Evolutionary conservation across 225 moss, liverwort and hornwort genomes (phyloP), one percentile per base, ranked within the genome.

Genomic region (Neckera pumila): DNA sequence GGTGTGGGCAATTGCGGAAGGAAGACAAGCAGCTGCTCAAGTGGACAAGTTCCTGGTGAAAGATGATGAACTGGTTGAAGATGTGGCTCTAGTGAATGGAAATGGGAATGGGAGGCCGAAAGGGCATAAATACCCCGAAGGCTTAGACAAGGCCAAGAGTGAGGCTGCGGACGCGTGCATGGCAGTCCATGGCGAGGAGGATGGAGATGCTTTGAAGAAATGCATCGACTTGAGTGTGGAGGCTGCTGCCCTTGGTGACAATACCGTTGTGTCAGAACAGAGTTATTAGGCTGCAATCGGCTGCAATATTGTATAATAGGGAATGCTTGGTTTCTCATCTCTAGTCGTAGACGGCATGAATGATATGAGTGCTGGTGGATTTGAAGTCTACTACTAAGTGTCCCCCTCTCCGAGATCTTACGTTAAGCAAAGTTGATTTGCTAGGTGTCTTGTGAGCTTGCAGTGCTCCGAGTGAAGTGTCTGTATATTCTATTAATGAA

Each of bases 1-100:
- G 12, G 97, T 97, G 12, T 97, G 97, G 97, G 97, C 97, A 12
- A 97, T 97, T 60, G 89, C 96, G 15, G 97, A 97, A 89, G 97
- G 97, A 36, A 83, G 97, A 86, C 94, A 96, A 90, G 97, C 96
- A 54, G 97, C 96, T 71, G 90, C 91, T 15, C 90, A 94, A 87
- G 90, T 96, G 83, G 96, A 97, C 79, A 90, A 92, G 45, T 97
- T 84, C 73, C 58, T 97, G 64, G 91, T 95, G 96, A 90, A 91
- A 83, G 90, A 91, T 23, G 80, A 90, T 13, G 70, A 88, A 56
- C 62, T n/a, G 33, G 64, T 82, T 17, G 86, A 86, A 79, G 91
- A 88, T 12, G 91, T 88, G 33, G 77, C 17, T 33, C 25, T 49
- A 12, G 73, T 57, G 53, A 89, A 85, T 54, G 90, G 91, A 47